Percentiles rank a stretch among this genome's conserved stretches.
These are phyloP conservation scores for Voacanga thouarsii DNA, from an alignment of 257 asterid genomes.

Conservation along the genomic window DNA sequence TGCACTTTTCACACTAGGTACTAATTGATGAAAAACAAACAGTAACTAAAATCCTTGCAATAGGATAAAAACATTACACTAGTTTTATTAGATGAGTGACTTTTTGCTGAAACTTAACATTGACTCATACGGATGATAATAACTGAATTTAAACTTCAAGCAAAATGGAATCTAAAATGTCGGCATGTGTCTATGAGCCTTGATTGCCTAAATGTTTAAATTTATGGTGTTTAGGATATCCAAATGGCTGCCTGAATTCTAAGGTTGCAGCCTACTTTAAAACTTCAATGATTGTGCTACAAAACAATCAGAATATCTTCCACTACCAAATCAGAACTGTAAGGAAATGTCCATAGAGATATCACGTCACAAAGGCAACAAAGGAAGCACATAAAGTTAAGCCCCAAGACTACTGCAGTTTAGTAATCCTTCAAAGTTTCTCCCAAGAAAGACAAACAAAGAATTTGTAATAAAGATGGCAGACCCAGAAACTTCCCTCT, in stretches of 20 bases:
- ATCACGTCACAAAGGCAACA: not conserved
- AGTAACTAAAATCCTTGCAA: not conserved
- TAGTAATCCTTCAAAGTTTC: not conserved
- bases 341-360: not conserved
- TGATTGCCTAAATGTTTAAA: not conserved
- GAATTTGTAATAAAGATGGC: not conserved
- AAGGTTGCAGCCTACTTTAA: not conserved
- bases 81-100: not conserved
- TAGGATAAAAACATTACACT: not conserved
- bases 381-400: not conserved
- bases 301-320: not conserved
- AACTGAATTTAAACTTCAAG: not conserved
- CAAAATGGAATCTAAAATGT: not conserved
- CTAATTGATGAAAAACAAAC: not conserved
- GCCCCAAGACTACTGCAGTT: not conserved
- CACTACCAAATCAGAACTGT: not conserved
- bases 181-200: not conserved
- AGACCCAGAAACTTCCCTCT: not conserved
- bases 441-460: not conserved
- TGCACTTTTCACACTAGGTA: slow-evolving; percentile 1
- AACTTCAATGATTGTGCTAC: not conserved
- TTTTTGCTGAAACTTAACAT: not conserved
- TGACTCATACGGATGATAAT: not conserved
- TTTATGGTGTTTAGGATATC: not conserved
- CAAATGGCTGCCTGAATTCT: not conserved